These are phyloP conservation scores for Malassezia dermatis DNA, from an alignment of 1,284 basidiomycete species.

Conservation along the genomic window DNA sequence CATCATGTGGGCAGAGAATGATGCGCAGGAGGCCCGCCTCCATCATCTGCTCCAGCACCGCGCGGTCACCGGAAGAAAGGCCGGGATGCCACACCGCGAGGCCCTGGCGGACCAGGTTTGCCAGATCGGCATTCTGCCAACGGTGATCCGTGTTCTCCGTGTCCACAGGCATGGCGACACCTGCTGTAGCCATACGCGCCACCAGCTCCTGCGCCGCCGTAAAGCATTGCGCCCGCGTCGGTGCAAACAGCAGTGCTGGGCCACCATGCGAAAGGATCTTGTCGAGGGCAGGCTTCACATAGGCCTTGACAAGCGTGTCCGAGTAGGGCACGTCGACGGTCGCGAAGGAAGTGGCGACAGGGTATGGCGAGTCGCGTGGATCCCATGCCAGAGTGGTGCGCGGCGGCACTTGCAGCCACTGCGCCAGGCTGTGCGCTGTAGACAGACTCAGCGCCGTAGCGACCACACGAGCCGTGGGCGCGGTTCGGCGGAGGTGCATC, in stretches of 20 bases:
- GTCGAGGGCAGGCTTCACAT: conserved; percentile 77
- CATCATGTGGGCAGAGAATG: conserved; percentile 69
- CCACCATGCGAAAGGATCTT: conserved; percentile 51
- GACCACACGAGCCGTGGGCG: conserved; percentile 55
- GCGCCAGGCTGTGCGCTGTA: conserved; percentile 67
- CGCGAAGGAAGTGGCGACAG: conserved; percentile 61
- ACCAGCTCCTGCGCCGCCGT: conserved; percentile 71
- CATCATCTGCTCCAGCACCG: conserved; percentile 70
- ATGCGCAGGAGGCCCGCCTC: conserved; percentile 70
- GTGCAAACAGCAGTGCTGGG: conserved; percentile 72
- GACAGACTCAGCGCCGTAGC: conserved; percentile 69
- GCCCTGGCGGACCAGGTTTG: conserved; percentile 73
- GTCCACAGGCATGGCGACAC: conserved; percentile 55
- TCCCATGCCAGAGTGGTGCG: conserved; percentile 65
- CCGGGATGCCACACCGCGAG: conserved; percentile 78
- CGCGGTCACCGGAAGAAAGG: conserved; percentile 62
- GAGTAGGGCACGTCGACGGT: conserved; percentile 81
- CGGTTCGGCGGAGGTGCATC: conserved; percentile 49
- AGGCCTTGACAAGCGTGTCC: conserved; percentile 73
- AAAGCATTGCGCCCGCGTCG: conserved; percentile 71
- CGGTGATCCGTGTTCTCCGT: conserved; percentile 58
- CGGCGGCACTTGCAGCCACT: conserved; percentile 69
- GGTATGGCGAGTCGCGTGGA: conserved; percentile 70
- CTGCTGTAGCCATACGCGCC: conserved; percentile 73
- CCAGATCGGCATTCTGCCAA: conserved; percentile 60